phyloP scores from a whole-genome alignment of 257 asterid species.

The Penstemon barbatus region DNA sequence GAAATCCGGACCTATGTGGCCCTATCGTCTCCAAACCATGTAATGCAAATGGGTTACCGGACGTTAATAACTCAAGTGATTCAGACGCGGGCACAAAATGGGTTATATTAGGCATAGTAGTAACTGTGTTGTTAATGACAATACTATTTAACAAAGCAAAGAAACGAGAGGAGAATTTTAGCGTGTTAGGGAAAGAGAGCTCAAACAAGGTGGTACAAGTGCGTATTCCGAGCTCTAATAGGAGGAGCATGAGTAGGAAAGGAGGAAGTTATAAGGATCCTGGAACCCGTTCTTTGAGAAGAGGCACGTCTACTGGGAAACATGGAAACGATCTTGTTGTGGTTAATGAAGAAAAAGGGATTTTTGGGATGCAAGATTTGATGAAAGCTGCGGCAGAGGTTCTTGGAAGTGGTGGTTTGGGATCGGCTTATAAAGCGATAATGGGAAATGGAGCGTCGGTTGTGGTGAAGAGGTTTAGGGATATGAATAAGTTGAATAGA shows the following conservation, averaged over 20 bases:
- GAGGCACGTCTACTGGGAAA: slow-evolving; percentile 26
- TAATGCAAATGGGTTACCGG: background rate
- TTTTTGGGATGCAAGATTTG: slow-evolving; percentile 72
- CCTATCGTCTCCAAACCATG: slow-evolving; percentile 36
- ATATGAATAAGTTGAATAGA: slow-evolving; percentile 62
- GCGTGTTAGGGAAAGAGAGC: slow-evolving; percentile 46
- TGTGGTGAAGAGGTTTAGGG: slow-evolving; percentile 87
- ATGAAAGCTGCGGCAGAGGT: slow-evolving; percentile 99
- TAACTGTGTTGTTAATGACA: slow-evolving; percentile 45
- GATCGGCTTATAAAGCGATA: slow-evolving; percentile 82
- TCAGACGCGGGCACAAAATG: slow-evolving; percentile 47
- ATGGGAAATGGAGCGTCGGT: slow-evolving; percentile 72
- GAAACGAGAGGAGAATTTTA: slow-evolving; percentile 43
- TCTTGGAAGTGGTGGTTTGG: slow-evolving; percentile 79
- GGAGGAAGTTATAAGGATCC: slow-evolving; percentile 29
- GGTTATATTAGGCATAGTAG: slow-evolving; percentile 60
- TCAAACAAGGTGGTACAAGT: slow-evolving; percentile 48
- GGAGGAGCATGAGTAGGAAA: slow-evolving; percentile 25
- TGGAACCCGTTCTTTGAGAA: slow-evolving; percentile 37
- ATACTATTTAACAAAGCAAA: slow-evolving; percentile 49
- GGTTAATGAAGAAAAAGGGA: slow-evolving; percentile 67
- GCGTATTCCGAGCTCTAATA: slow-evolving; percentile 33
- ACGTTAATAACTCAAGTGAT: background rate
- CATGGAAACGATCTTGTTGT: slow-evolving; percentile 56
- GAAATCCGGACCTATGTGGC: slow-evolving; percentile 67